Evolutionary conservation across 208 protist species (phyloP), one percentile per base, ranked within the genome.

Genomic region (Acanthamoeba royreba): DNA sequence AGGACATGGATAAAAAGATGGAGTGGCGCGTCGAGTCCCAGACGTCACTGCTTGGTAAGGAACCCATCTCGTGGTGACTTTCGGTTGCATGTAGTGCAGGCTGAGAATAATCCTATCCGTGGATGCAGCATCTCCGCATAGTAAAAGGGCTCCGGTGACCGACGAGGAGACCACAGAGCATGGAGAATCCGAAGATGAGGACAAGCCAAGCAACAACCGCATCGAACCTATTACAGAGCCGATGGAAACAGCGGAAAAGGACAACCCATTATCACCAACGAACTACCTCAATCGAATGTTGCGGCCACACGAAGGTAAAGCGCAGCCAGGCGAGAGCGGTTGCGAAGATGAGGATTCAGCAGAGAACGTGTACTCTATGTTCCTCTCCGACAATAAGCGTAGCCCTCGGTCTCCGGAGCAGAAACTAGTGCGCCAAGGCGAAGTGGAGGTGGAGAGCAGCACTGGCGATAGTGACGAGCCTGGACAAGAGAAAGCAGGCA

Each of bases 1-100:
- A 49, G 72, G 72, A 81, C 11, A 81, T 81, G 72, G 72, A 81
- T 42, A 42, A 81, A 47, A 81, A 81, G 40, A 81, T 81, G 72
- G 72, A 81, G 31, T 81, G 72, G 72, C 11, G n/a, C 4, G 72
- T 42, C 15, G 72, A 81, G 22, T 81, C 72, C 7, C 72, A 81
- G 33, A 66, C 55, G 55, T 35, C 55, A 35, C 19, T 55, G 49
- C 49, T n/a, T n/a, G n/a, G n/a, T n/a, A n/a, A n/a, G n/a, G n/a
- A n/a, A n/a, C n/a, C n/a, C n/a, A n/a, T n/a, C n/a, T n/a, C 49
- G 49, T 66, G n/a, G 55, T 22, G n/a, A 66, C 55, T 9, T 9
- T 19, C 19, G 49, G 19, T 25, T 19, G 49, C 49, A 19, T 55
- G 49, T 55, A 55, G 19, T 55, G 49, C 19, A 55, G 9, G 49